phyloP scores from a whole-genome alignment of 2,329 filamentous ascomycete genomes.

The Colletotrichum filicis region DNA sequence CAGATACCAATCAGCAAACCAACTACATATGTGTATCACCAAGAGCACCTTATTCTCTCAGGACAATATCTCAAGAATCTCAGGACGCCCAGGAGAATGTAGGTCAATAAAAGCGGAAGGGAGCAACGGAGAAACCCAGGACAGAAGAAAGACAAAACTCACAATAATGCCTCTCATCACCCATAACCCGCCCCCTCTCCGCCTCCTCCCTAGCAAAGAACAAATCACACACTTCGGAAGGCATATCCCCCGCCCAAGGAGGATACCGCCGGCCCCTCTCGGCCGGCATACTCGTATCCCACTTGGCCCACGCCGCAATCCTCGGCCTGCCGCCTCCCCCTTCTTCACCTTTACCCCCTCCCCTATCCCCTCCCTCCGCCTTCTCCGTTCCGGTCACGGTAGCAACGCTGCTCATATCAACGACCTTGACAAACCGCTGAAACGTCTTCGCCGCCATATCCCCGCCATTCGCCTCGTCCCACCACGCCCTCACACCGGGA shows the following conservation, averaged over 20 bases:
- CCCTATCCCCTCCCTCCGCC: background rate
- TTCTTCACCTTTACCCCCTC: background rate
- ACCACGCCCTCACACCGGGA: slow-evolving; percentile 25
- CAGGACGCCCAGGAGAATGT: background rate
- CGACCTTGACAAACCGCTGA: slow-evolving; percentile 28
- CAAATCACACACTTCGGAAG: background rate
- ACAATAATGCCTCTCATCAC: slow-evolving; percentile 21
- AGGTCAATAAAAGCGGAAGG: background rate
- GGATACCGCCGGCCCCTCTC: slow-evolving; percentile 23
- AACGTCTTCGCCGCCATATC: slow-evolving; percentile 22
- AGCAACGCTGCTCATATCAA: background rate
- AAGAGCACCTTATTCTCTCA: too few relatives aligned
- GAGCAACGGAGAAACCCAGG: background rate
- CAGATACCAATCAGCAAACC: background rate
- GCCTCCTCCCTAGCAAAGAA: slow-evolving; percentile 15
- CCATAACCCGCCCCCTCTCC: slow-evolving; percentile 11
- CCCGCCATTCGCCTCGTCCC: slow-evolving; percentile 23
- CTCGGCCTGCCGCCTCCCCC: background rate
- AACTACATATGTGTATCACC: too few relatives aligned
- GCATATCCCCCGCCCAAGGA: slow-evolving; percentile 23
- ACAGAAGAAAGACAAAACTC: background rate
- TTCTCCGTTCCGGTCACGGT: too few relatives aligned
- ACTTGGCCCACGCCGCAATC: slow-evolving; percentile 30
- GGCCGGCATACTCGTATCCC: slow-evolving; percentile 22
- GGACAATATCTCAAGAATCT: too few relatives aligned